These are phyloP conservation scores for Trichosporon inkin DNA, from an alignment of 1,284 basidiomycete genomes.

Conservation along the genomic window DNA sequence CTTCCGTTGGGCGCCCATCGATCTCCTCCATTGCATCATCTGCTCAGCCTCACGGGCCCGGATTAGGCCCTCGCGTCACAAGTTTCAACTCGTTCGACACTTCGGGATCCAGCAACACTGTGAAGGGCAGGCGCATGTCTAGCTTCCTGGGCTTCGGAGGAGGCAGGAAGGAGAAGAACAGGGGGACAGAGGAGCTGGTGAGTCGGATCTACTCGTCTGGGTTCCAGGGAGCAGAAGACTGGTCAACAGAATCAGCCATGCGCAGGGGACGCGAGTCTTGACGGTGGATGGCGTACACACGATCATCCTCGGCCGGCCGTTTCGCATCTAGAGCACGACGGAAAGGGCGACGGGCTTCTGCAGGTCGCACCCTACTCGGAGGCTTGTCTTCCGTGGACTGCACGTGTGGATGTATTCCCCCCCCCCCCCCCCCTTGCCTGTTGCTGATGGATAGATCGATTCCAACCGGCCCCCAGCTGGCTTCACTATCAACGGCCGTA, in stretches of 20 bases:
- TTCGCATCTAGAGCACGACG: too few species aligned
- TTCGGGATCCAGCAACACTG: slow-evolving; percentile 10
- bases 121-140: slow-evolving; percentile 21
- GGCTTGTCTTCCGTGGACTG: too few species aligned
- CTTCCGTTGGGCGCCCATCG: slow-evolving; percentile 13
- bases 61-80: slow-evolving; percentile 8
- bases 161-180: slow-evolving; percentile 22
- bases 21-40: slow-evolving; percentile 16
- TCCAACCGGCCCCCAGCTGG: not conserved
- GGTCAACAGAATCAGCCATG: too few species aligned
- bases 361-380: too few species aligned
- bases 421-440: not conserved
- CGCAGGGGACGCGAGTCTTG: too few species aligned
- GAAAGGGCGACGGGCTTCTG: too few species aligned
- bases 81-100: slow-evolving; percentile 18
- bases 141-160: slow-evolving; percentile 21
- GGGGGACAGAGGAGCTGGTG: slow-evolving; percentile 11
- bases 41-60: slow-evolving; percentile 1
- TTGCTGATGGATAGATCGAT: not conserved
- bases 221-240: not conserved
- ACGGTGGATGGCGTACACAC: too few species aligned
- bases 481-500: not conserved
- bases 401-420: not conserved
- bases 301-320: too few species aligned
- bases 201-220: not conserved